Evolutionary conservation across 2,329 filamentous ascomycete species (phyloP), one percentile per base, ranked within the genome.

Genomic region (Aspergillus hortae): DNA sequence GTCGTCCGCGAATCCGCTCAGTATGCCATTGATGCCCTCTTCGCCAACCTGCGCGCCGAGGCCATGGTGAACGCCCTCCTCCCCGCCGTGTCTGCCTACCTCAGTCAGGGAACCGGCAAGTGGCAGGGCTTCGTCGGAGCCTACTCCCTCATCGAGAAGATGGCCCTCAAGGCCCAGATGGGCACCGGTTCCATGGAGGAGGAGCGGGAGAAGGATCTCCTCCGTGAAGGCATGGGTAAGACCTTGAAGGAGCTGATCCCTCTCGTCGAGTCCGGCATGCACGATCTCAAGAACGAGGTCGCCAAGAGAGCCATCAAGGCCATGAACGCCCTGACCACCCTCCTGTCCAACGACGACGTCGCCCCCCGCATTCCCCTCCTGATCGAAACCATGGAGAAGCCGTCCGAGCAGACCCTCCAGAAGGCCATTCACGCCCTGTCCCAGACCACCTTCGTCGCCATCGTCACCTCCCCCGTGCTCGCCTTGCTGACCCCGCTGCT

Each of bases 361-460:
- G 87, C 88, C 21, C 92, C 92, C 44, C 85, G 91, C 65, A 92
- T 99, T 65, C 91, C 92, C 6, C 84, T 97, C 3, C 82, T 99
- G 45, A 86, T 99, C 72, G 90, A 95, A 69, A 89, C 90, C 45
- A 96, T 99, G 87, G 90, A 96, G 71, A 86, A 96, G 64, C 94
- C 94, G 5, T 96, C 90, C 10, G 80, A 89, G 12, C 85, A 95
- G 72, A 90, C 88, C 25, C 81, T 95, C 51, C 90, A 96, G 70
- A 96, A 96, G 78, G 92, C 94, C 30, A 97, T 99, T 59, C 94
- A 96, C 68, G 94, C 92, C 43, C 80, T 99, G 43, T 96, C 92
- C 4, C 90, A 95, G 77, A 99, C 94, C 10, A 99, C 94, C n/a
- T 99, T 99, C 62, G 94, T 99, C 48, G 92, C 94, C 51, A 82